Percentiles rank a stretch among this genome's conserved stretches.
phyloP scores from a whole-genome alignment of 106 monocot genomes.

The Apostasia shenzhenica region DNA sequence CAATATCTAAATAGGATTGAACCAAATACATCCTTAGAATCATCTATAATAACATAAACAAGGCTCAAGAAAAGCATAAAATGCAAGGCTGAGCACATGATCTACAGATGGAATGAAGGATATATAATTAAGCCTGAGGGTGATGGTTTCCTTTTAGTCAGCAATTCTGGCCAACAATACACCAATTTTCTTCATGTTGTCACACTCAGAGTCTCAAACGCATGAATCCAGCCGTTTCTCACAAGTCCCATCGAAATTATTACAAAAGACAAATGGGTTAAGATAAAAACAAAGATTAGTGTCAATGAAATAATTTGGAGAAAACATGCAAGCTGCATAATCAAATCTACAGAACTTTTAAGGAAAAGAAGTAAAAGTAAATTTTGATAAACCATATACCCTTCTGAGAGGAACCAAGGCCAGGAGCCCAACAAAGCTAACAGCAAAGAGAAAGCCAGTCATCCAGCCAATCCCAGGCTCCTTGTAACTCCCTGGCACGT shows the following conservation, averaged over 20 bases:
- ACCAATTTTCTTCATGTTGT: too few relatives aligned
- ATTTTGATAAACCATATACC: conserved; percentile 24
- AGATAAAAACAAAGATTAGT: neutral
- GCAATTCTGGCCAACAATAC: too few relatives aligned
- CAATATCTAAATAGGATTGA: too few relatives aligned
- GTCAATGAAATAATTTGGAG: neutral
- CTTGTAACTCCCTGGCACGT: conserved; percentile 89
- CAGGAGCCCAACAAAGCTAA: conserved; percentile 85
- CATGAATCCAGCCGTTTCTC: neutral
- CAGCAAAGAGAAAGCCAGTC: conserved; percentile 72
- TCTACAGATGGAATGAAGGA: neutral
- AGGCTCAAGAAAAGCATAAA: too few relatives aligned
- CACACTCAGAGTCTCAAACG: too few relatives aligned
- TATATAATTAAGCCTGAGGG: neutral
- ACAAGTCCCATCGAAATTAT: neutral
- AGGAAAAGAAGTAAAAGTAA: neutral
- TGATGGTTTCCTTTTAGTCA: neutral
- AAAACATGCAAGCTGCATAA: neutral
- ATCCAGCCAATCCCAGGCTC: conserved; percentile 94
- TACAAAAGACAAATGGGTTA: neutral
- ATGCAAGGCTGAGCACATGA: neutral
- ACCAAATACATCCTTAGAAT: too few relatives aligned
- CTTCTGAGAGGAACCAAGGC: conserved; percentile 90
- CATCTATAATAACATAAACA: too few relatives aligned
- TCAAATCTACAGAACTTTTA: neutral